A percentile compares a stretch with the other conserved stretches of the same genome.
Conservation (phyloP, 345 rosid genomes). For the Brassica nigra region DNA sequence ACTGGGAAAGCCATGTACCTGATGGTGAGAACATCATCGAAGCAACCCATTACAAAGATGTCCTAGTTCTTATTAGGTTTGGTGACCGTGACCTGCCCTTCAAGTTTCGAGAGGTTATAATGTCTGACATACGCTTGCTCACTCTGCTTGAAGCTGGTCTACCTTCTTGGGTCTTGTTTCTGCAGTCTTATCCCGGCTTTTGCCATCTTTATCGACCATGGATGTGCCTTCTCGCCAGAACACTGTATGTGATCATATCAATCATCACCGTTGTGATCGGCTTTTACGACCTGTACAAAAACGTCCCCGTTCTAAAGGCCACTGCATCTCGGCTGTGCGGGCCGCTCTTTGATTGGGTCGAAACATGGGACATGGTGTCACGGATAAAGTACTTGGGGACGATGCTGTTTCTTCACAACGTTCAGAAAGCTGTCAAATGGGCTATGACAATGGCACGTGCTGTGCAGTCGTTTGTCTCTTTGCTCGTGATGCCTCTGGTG, state of each 20-base stretch:
- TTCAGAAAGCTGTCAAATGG: conserved; percentile 83
- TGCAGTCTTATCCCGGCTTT: conserved; percentile 94
- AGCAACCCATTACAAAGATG: conserved; percentile 68
- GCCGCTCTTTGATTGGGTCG: conserved; percentile 92
- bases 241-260: conserved; percentile 76
- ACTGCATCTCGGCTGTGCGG: conserved; percentile 85
- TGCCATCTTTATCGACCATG: conserved; percentile 94
- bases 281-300: conserved; percentile 93
- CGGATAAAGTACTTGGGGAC: conserved; percentile 97
- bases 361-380: conserved; percentile 96
- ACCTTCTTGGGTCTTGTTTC: conserved; percentile 97
- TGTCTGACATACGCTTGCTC: conserved; percentile 76
- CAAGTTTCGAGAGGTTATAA: conserved; percentile 68
- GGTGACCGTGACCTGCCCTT: conserved; percentile 81
- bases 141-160: conserved; percentile 94
- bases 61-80: conserved; percentile 73
- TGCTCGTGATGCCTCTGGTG: conserved; percentile 60
- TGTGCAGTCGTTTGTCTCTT: conserved; percentile 59
- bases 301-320: conserved; percentile 94
- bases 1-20: conserved; percentile 38
- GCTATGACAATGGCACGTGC: conserved; percentile 55
- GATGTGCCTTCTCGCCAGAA: conserved; percentile 98
- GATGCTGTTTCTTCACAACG: conserved; percentile 90
- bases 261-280: conserved; percentile 82
- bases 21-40: conserved; percentile 50